Evolutionary conservation across 306 rosid genomes (phyloP), one percentile per base, ranked within the genome.

Genomic region (Trichosanthes truncata): DNA sequence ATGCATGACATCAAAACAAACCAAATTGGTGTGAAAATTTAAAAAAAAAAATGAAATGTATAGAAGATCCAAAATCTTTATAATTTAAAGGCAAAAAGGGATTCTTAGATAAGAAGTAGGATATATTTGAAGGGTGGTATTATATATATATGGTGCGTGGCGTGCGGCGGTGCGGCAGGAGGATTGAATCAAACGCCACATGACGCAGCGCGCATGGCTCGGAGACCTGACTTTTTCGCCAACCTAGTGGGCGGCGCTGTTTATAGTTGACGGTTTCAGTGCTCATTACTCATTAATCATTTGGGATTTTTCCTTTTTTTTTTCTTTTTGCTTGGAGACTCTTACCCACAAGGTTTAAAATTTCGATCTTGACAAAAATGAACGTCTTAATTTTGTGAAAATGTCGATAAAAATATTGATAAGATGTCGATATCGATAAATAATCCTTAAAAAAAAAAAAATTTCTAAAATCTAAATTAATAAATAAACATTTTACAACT

Each of bases 151-250:
- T 29, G 78, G 25, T 20, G 78, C 61, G 78, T 74, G 60, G 78
- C 61, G 78, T 74, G 78, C 78, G 78, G 78, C 78, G 61, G 43
- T 48, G 78, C 78, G 78, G 78, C 41, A 3, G 78, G 45, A 29
- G 60, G 61, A 35, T 74, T 4, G 43, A 17, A 29, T 74, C 61
- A 48, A 38, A 40, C 71, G 13, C 61, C 61, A 49, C 43, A 74
- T 72, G 57, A 72, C 56, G 40, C 77, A 45, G 7, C 77, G 56
- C 56, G 57, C 56, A 25, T 49, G 78, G 56, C 38, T 49, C 23
- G 12, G 53, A 21, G 38, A 71, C 55, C 56, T 48, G 60, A 51
- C 78, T 48, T 73, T 29, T 0, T 48, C 17, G 4, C 21, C 0
- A 13, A 72, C 0, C 57, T 7, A 74, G 41, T 74, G 78, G 61